Percentiles rank a stretch among this genome's conserved stretches.
These are phyloP conservation scores for Cercophora scortea DNA, from an alignment of 495 filamentous ascomycete genomes.

Conservation along the genomic window DNA sequence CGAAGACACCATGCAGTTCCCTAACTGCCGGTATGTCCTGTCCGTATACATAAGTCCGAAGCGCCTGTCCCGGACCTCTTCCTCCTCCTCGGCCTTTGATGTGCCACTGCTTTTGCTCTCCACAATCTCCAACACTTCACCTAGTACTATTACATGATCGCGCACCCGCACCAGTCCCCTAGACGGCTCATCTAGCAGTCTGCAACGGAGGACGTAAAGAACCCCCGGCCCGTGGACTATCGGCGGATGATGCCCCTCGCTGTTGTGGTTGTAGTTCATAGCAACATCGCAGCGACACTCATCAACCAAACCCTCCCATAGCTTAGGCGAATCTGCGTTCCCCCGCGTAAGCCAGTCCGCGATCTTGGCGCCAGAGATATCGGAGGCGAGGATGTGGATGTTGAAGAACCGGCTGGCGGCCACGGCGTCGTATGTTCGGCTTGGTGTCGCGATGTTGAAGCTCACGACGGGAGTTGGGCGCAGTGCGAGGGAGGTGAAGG, in stretches of 20 bases:
- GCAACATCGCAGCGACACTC: constrained; percentile 15
- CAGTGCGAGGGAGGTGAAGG: constrained; percentile 69
- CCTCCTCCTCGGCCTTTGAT: neutral
- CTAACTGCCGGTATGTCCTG: constrained; percentile 32
- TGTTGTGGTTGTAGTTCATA: neutral
- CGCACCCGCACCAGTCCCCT: constrained; percentile 34
- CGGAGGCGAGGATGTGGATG: constrained; percentile 39
- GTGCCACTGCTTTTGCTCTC: constrained; percentile 21
- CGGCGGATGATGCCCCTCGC: constrained; percentile 8
- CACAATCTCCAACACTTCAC: constrained; percentile 39
- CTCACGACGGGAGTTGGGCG: constrained; percentile 58
- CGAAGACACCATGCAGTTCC: constrained; percentile 21
- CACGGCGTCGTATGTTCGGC: constrained; percentile 62
- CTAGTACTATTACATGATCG: constrained; percentile 50
- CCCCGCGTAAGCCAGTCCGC: constrained; percentile 37
- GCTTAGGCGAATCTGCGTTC: constrained; percentile 16
- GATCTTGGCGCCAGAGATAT: constrained; percentile 30
- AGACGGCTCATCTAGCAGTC: constrained; percentile 19
- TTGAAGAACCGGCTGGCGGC: constrained; percentile 32
- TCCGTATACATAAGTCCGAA: constrained; percentile 37
- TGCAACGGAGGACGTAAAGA: constrained; percentile 34
- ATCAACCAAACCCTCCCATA: constrained; percentile 21
- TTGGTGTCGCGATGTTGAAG: constrained; percentile 72
- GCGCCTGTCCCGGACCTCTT: neutral
- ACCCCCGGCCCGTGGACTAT: constrained; percentile 31